Conservation (phyloP, 495 filamentous ascomycete species). For the Aspergillus nidulans region DNA sequence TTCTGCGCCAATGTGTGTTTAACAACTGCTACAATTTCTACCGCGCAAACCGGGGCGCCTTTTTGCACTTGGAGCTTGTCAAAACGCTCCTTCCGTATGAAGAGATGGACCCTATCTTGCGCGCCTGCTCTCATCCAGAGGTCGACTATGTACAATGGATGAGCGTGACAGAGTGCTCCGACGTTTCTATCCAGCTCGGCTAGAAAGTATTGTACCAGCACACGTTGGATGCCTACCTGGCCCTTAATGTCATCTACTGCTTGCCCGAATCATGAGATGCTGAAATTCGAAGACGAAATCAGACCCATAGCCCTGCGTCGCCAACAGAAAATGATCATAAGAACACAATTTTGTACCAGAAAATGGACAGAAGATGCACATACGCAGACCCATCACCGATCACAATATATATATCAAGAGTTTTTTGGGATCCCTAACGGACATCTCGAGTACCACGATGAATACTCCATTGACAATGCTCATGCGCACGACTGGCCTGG, state of each 20-base stretch:
- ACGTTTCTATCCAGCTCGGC: neutral
- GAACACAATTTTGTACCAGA: constrained; percentile 19
- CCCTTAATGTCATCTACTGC: neutral
- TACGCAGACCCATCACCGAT: neutral
- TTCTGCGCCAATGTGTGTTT: neutral
- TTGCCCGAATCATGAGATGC: neutral
- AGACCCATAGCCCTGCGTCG: too few species aligned
- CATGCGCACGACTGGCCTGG: neutral
- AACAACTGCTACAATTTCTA: constrained; percentile 1
- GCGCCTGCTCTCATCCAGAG: neutral
- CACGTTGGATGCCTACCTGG: neutral
- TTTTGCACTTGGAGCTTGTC: neutral
- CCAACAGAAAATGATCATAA: too few species aligned
- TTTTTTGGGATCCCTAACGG: neutral
- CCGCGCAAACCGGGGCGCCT: neutral
- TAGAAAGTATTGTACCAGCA: neutral
- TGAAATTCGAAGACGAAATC: neutral
- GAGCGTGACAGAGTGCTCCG: neutral
- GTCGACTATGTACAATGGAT: neutral
- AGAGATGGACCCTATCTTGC: neutral
- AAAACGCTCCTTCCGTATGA: neutral
- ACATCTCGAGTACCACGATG: neutral
- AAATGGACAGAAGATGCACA: neutral
- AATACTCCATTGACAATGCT: neutral
- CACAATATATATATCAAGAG: neutral